Conservation (phyloP, 2,329 filamentous ascomycete species). For the Pseudocercospora fuligena region DNA sequence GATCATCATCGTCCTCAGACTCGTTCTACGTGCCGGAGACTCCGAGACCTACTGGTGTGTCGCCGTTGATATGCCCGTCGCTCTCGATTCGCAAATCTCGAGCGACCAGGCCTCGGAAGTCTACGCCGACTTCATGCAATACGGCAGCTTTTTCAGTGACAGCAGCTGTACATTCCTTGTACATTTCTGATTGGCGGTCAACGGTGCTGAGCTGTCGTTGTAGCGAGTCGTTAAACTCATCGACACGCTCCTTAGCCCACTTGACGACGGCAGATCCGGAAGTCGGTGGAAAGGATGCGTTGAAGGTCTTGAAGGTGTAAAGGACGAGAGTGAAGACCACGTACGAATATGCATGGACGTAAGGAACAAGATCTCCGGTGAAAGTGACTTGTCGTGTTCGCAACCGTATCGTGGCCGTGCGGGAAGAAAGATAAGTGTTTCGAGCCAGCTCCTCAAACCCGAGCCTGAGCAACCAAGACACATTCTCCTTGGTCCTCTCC, state of each 20-base stretch:
- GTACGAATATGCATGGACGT: slow-evolving; percentile 93
- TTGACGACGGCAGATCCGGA: slow-evolving; percentile 92
- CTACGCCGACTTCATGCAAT: slow-evolving; percentile 82
- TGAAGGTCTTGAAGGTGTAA: slow-evolving; percentile 71
- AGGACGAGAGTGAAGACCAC: slow-evolving; percentile 94
- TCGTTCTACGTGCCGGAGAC: slow-evolving; percentile 13
- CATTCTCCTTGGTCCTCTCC: slow-evolving; percentile 77
- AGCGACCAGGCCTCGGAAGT: slow-evolving; percentile 83
- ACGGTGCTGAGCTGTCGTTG: slow-evolving; percentile 85
- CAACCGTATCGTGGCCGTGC: slow-evolving; percentile 77
- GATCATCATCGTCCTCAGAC: not conserved
- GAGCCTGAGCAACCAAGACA: slow-evolving; percentile 81
- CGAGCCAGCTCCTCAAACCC: slow-evolving; percentile 90
- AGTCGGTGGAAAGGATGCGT: slow-evolving; percentile 71
- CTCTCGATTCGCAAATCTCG: slow-evolving; percentile 47
- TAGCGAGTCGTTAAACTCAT: slow-evolving; percentile 84
- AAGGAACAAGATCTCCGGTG: slow-evolving; percentile 87
- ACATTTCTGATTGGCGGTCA: slow-evolving; percentile 73
- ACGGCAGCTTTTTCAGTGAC: slow-evolving; percentile 80
- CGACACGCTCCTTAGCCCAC: slow-evolving; percentile 96
- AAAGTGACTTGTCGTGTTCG: slow-evolving; percentile 91
- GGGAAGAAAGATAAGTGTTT: slow-evolving; percentile 81
- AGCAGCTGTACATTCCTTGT: slow-evolving; percentile 80
- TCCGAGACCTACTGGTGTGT: slow-evolving; percentile 21
- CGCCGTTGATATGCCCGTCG: not conserved